Evolutionary conservation across 306 rosid species (phyloP), one percentile per base, ranked within the genome.

Genomic region (Arachis stenosperma): DNA sequence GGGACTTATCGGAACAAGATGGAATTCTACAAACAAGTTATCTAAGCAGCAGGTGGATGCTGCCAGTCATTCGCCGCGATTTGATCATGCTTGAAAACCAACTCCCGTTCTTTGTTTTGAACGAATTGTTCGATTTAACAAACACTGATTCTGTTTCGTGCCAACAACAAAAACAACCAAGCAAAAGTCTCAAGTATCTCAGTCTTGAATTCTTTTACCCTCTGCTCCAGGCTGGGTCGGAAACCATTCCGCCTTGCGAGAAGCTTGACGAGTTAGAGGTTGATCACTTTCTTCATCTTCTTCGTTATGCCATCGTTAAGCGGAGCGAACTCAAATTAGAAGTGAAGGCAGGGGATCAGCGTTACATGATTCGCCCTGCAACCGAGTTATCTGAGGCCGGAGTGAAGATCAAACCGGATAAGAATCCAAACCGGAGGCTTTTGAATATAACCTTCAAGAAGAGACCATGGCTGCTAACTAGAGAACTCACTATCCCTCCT

Each of bases 31-130:
- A 59, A 12, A 61, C 52, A 11, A 70, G 76, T 33, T 52, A 15
- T 22, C 75, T 81, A 3, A 67, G 56, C 3, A 4, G 4, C 15
- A 69, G 82, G 17, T 78, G 90, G 90, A 86, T 83, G 80, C n/a
- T 83, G 9, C 84, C 86, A 15, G 67, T 12, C 13, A 66, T 83
- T 27, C 74, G 84, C 1, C 61, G 73, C 0, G 87, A 83, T 33
- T 33, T 83, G 43, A 78, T 86, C 14, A 83, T 78, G 85, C 82
- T 86, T 7, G 86, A 86, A 76, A 86, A 86, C 48, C 88, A 86
- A 68, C 61, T 86, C 58, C 86, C 88, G 0, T 14, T 83, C 40
- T 81, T 75, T 75, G 82, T 83, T 60, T 12, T 86, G 17, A 40
- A 1, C 37, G n/a, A 73, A 40, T 4, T 86, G 9, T 86, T 81